Conservation (phyloP, 1,284 basidiomycete genomes). For the Singerocomus inundabilis region DNA sequence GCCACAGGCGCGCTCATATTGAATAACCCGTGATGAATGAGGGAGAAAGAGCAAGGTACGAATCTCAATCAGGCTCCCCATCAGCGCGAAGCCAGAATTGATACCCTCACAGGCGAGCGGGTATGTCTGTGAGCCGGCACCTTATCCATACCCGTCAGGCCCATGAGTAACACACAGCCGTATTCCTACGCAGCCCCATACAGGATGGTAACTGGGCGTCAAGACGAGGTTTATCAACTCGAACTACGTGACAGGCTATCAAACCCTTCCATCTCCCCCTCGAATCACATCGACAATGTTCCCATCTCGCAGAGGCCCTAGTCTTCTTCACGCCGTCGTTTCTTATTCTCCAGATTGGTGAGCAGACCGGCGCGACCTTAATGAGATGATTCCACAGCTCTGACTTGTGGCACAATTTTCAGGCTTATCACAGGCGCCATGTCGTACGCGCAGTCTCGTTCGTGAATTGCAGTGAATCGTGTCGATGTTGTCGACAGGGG, state of each 20-base stretch:
- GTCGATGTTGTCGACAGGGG: slow-evolving; percentile 24
- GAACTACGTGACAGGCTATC: background rate
- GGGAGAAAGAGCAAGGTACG: too few relatives aligned
- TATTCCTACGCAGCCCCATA: too few relatives aligned
- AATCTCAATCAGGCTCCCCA: too few relatives aligned
- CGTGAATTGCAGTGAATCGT: too few relatives aligned
- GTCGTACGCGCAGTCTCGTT: slow-evolving; percentile 19
- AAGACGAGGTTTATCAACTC: background rate
- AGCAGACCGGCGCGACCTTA: slow-evolving; percentile 3
- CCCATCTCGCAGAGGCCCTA: slow-evolving; percentile 9
- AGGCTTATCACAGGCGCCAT: slow-evolving; percentile 29
- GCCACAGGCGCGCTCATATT: too few relatives aligned
- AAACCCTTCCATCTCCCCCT: background rate
- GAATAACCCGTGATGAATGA: too few relatives aligned
- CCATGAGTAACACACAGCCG: too few relatives aligned
- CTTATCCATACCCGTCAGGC: too few relatives aligned
- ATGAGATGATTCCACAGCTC: background rate
- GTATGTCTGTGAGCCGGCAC: too few relatives aligned
- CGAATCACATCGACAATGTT: slow-evolving; percentile 11
- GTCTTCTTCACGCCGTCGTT: slow-evolving; percentile 17
- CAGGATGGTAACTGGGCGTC: too few relatives aligned
- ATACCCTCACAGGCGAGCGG: too few relatives aligned
- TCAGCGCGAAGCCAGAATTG: too few relatives aligned
- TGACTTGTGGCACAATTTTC: background rate
- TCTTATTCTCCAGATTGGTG: slow-evolving; percentile 35